These are phyloP conservation scores for Botrytis pseudocinerea DNA, from an alignment of 2,329 filamentous ascomycete species.

Conservation along the genomic window DNA sequence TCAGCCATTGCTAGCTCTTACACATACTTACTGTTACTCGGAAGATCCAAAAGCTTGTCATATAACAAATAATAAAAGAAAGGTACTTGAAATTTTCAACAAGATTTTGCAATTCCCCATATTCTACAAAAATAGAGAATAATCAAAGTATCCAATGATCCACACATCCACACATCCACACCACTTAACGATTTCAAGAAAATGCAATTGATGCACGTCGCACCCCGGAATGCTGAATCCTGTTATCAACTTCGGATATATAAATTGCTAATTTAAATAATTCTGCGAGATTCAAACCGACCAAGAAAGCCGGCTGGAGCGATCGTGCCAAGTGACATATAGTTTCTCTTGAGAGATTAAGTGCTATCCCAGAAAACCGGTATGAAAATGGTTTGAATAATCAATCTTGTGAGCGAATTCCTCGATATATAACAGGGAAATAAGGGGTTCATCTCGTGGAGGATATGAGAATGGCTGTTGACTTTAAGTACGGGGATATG, in stretches of 20 bases:
- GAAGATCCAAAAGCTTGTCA: neutral
- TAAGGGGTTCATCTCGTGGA: neutral
- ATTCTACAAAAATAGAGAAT: neutral
- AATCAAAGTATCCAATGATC: neutral
- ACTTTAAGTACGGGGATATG: neutral
- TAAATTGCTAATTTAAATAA: neutral
- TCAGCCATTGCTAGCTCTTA: accelerated
- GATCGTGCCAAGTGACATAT: no score
- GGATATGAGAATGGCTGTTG: neutral
- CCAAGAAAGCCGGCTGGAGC: no score
- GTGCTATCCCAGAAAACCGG: neutral
- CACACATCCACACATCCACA: neutral
- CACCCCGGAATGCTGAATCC: neutral
- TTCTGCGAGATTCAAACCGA: no score
- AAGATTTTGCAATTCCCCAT: neutral
- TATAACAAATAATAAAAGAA: neutral
- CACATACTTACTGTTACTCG: neutral
- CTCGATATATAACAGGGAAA: neutral
- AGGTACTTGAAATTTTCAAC: accelerated
- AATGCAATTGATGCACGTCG: accelerated
- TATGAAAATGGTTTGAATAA: neutral
- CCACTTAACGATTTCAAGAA: no score
- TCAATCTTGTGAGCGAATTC: neutral
- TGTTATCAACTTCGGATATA: neutral
- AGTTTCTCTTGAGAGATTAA: neutral